Base-by-base conservation (phyloP, 306 rosid species). In the Phaseolus lunatus region DNA sequence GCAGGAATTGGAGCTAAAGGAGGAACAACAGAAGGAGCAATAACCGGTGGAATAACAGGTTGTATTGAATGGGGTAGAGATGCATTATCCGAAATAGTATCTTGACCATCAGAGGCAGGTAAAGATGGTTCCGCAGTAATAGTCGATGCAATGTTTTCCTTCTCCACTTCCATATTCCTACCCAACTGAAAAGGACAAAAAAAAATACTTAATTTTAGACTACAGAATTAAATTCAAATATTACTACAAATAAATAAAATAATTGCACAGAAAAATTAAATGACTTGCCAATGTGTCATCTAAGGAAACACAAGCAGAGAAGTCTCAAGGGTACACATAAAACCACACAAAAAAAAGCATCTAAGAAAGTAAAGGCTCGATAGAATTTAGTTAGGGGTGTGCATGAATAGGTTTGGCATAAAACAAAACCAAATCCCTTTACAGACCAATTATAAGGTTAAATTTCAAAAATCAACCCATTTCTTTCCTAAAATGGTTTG, bases 1-100 rank as follows among this genome's bases (percentile, higher is more conserved):
- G 82, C 33, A 48, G 88, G 85, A 77, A 90, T 80, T 20, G 92
- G 92, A 63, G 97, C 97, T 56, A 89, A 85, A 62, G 91, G 18
- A 37, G 93, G 96, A n/a, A 86, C 80, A 49, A 75, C 23, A 76
- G 93, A 76, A 65, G 89, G 87, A 4, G 84, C 71, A 76, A 82
- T 70, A 39, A 63, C 77, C 1, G 81, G 72, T 67, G 85, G 80
- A 77, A 78, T 19, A 43, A 62, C 44, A 67, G 87, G 82, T 67
- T 81, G 89, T 13, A 81, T 37, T 71, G 88, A 83, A 9, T 77
- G 86, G 19, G 85, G 47, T 58, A 81, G 52, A 27, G 61, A 65
- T 70, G 77, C 58, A 79, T 67, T 67, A 24, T 37, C 81, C 67
- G 70, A 73, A 77, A 62, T 67, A 66, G 37, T 72, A 35, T 61